Conservation (phyloP, 768 basidiomycete species). For the Lactifluus echinatus region DNA sequence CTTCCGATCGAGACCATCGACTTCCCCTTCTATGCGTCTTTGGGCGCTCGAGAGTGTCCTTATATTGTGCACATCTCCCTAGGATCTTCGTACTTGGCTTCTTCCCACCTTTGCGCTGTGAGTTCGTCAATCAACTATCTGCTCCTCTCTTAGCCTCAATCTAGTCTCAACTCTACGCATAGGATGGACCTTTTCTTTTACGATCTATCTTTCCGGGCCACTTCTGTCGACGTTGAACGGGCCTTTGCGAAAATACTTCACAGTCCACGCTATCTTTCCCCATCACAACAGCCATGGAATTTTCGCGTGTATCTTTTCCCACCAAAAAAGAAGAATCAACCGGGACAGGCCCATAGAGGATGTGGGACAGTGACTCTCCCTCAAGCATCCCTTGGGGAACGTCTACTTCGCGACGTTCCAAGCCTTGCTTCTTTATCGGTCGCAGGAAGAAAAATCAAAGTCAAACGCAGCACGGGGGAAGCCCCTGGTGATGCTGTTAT, state of each 20-base stretch:
- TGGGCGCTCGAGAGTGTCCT: background rate
- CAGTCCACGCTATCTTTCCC: conserved; percentile 29
- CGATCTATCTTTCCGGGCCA: conserved; percentile 22
- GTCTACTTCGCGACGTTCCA: conserved; percentile 39
- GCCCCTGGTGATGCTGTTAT: conserved; percentile 24
- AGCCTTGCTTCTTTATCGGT: conserved; percentile 25
- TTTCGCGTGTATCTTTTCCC: conserved; percentile 46
- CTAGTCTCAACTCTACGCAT: background rate
- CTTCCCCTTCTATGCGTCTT: background rate
- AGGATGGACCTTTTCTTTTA: conserved; percentile 31
- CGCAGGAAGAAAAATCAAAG: conserved; percentile 27
- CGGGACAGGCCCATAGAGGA: conserved; percentile 31
- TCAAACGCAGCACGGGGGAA: conserved; percentile 17
- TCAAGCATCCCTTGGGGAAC: conserved; percentile 28
- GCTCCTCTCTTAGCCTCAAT: background rate
- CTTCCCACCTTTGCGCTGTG: background rate
- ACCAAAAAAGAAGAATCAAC: conserved; percentile 27
- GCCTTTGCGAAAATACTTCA: conserved; percentile 42
- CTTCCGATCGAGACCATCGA: background rate
- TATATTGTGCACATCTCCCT: background rate
- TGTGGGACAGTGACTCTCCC: conserved; percentile 44
- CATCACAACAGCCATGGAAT: conserved; percentile 33
- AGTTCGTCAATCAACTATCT: background rate
- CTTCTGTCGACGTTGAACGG: conserved; percentile 19
- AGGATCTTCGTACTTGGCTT: background rate